Evolutionary conservation across 2,329 filamentous ascomycete species (phyloP).

Genomic region (Penicillium sp.): DNA sequence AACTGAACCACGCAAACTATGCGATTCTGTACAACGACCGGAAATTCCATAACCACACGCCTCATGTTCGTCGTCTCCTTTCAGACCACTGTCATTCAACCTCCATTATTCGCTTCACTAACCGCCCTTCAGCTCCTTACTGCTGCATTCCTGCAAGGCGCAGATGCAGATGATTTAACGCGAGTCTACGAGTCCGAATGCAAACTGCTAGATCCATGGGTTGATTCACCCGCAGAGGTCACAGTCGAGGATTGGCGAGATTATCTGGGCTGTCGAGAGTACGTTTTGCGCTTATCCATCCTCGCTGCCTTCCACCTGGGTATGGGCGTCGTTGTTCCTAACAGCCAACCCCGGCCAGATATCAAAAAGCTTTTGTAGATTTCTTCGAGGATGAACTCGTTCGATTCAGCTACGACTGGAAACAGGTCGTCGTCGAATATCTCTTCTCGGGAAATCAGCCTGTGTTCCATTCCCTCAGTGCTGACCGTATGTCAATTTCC

Average conservation of each 20-base stretch:
- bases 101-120: neutral
- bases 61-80: constrained; percentile 55
- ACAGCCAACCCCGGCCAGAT: constrained; percentile 39
- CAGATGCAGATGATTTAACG: constrained; percentile 67
- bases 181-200: constrained; percentile 76
- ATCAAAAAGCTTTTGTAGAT: constrained; percentile 87
- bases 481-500: constrained; percentile 61
- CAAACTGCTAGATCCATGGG: constrained; percentile 73
- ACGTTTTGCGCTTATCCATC: constrained; percentile 23
- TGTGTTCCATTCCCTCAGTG: constrained; percentile 74
- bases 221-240: constrained; percentile 79
- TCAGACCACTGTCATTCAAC: neutral
- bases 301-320: too few relatives aligned
- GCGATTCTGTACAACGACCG: constrained; percentile 75
- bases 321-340: too few relatives aligned
- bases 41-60: constrained; percentile 75
- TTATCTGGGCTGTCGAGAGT: constrained; percentile 71
- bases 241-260: constrained; percentile 81
- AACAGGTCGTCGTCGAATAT: constrained; percentile 69
- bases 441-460: constrained; percentile 67
- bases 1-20: constrained; percentile 88
- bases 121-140: constrained; percentile 59
- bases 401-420: constrained; percentile 77
- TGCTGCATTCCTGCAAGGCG: constrained; percentile 83
- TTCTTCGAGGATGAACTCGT: constrained; percentile 93